Evolutionary conservation across 1,284 basidiomycete genomes (phyloP).

Genomic region (Trametes sp.): DNA sequence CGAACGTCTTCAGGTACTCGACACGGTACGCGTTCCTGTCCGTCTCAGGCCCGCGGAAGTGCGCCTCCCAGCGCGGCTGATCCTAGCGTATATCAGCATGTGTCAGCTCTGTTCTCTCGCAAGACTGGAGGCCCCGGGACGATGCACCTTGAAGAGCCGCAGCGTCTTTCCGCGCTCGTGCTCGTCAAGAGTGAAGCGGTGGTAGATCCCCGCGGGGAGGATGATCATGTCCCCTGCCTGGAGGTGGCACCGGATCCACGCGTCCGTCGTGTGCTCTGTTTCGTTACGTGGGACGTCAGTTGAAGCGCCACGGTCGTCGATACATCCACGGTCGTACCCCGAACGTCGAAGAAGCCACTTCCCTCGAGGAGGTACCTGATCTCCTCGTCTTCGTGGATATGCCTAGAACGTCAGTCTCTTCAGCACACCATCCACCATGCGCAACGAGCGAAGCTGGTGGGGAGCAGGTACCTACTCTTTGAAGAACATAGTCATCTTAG

Average conservation of each 20-base stretch:
- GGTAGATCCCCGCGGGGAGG: conserved; percentile 83
- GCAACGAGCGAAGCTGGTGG: no score
- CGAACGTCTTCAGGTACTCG: conserved; percentile 58
- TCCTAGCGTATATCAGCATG: conserved; percentile 55
- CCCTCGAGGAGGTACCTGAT: conserved; percentile 87
- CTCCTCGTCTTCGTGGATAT: conserved; percentile 93
- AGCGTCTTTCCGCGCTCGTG: conserved; percentile 73
- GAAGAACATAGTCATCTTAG: conserved; percentile 83
- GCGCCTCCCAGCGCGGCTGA: conserved; percentile 86
- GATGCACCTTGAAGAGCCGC: conserved; percentile 76
- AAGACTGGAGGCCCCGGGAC: neutral
- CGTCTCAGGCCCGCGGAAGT: conserved; percentile 68
- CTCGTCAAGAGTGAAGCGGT: conserved; percentile 85
- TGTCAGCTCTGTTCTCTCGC: neutral
- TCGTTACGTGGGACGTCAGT: neutral
- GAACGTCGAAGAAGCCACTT: conserved; percentile 86
- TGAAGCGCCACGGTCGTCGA: no score
- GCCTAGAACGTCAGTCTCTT: conserved; percentile 51
- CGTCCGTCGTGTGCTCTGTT: conserved; percentile 60
- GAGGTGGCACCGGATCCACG: conserved; percentile 79
- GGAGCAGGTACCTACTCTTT: conserved; percentile 79
- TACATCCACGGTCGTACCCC: conserved; percentile 56
- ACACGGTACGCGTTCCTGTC: conserved; percentile 71
- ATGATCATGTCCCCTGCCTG: conserved; percentile 77
- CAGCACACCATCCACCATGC: neutral